Evolutionary conservation across 129 eudicot genomes (phyloP).

Genomic region (Tagetes erecta): DNA sequence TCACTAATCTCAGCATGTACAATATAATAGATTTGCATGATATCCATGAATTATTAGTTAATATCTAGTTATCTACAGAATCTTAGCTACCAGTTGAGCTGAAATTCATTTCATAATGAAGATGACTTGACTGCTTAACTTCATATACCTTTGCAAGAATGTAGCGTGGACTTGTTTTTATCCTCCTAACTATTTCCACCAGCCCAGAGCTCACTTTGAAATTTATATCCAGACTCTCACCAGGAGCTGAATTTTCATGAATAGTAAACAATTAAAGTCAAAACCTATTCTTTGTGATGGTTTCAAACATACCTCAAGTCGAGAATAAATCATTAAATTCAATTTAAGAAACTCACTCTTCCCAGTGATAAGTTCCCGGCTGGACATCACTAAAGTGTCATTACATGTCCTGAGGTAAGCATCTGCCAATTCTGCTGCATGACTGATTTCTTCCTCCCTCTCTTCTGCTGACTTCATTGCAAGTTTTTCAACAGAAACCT

Average conservation of each 20-base stretch:
- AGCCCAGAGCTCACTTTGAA: slow-evolving; percentile 95
- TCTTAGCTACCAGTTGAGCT: neutral
- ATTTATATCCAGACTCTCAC: slow-evolving; percentile 92
- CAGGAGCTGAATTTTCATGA: slow-evolving; percentile 62
- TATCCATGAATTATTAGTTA: slow-evolving; percentile 18
- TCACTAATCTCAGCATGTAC: neutral
- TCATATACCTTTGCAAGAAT: slow-evolving; percentile 90
- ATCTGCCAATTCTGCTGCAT: slow-evolving; percentile 84
- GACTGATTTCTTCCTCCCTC: slow-evolving; percentile 82
- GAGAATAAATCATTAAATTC: neutral
- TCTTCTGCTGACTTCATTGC: slow-evolving; percentile 84
- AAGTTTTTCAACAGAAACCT: slow-evolving; percentile 87
- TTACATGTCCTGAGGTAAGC: slow-evolving; percentile 58
- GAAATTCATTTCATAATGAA: neutral
- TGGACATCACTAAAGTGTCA: slow-evolving; percentile 91
- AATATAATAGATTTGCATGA: neutral
- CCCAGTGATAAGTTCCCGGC: slow-evolving; percentile 83
- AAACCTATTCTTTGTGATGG: neutral
- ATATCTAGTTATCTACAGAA: neutral
- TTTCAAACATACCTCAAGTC: slow-evolving; percentile 18
- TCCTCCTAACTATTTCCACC: slow-evolving; percentile 89
- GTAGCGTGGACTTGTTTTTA: slow-evolving; percentile 80
- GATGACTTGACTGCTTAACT: slow-evolving; percentile 4
- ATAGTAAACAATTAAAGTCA: slow-evolving; percentile 21
- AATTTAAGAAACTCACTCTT: slow-evolving; percentile 56